These are phyloP conservation scores for Anisodus tanguticus DNA, from an alignment of 257 asterid genomes.

Conservation along the genomic window DNA sequence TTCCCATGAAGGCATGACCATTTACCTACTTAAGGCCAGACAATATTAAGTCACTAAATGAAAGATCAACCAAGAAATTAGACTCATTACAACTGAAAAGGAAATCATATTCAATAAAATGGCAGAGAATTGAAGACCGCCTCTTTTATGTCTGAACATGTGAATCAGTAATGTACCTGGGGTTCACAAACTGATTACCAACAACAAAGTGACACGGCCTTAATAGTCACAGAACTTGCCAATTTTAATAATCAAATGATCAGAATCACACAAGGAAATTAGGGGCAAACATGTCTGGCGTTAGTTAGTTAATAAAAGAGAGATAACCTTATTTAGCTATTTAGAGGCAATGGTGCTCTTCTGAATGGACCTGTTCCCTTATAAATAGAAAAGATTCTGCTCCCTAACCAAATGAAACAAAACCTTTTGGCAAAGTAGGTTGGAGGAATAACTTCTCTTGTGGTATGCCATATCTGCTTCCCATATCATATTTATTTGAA, in stretches of 20 bases:
- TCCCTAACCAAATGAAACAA: background rate
- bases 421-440: background rate
- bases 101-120: slow-evolving; percentile 16
- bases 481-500: background rate
- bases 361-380: background rate
- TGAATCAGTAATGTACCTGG: background rate
- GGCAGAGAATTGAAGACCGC: background rate
- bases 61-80: background rate
- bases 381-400: background rate
- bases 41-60: background rate
- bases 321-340: slow-evolving; percentile 31
- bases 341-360: background rate
- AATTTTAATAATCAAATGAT: background rate
- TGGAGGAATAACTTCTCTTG: background rate
- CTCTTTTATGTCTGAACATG: background rate
- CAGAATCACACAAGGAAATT: background rate
- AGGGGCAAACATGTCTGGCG: slow-evolving; percentile 16
- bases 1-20: background rate
- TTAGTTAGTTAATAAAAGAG: background rate
- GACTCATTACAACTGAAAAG: background rate
- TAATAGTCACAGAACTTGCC: background rate
- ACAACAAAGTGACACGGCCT: background rate
- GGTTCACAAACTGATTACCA: background rate
- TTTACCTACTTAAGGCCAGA: slow-evolving; percentile 10
- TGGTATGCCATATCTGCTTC: background rate